phyloP scores from a whole-genome alignment of 352 stramenopile genomes.

The Pythium rishiriense region DNA sequence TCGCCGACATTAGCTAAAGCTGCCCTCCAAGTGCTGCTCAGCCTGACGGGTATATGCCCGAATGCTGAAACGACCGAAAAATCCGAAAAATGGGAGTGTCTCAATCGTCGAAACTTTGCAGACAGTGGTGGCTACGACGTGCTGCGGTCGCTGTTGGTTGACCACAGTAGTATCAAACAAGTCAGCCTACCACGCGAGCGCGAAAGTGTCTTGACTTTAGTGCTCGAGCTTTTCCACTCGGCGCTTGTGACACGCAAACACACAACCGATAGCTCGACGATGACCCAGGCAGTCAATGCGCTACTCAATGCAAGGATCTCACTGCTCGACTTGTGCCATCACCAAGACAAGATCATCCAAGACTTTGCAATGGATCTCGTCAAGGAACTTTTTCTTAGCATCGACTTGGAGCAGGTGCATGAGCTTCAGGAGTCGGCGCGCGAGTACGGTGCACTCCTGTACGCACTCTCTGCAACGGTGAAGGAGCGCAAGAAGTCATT shows the following conservation, averaged over 20 bases:
- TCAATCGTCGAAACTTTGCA: constrained; percentile 78
- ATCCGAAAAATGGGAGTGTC: constrained; percentile 66
- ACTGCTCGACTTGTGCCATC: constrained; percentile 71
- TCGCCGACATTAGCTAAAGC: constrained; percentile 54
- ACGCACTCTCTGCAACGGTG: constrained; percentile 56
- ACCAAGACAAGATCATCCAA: constrained; percentile 41
- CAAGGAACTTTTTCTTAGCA: constrained; percentile 71
- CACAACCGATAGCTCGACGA: constrained; percentile 56
- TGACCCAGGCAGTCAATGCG: constrained; percentile 56
- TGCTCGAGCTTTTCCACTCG: constrained; percentile 69
- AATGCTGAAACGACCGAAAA: constrained; percentile 57
- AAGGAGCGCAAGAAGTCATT: constrained; percentile 29
- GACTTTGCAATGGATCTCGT: constrained; percentile 65
- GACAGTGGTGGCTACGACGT: constrained; percentile 73
- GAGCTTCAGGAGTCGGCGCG: constrained; percentile 76
- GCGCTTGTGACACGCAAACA: constrained; percentile 54
- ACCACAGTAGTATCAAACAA: constrained; percentile 40
- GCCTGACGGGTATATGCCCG: constrained; percentile 59
- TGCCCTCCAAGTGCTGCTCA: constrained; percentile 62
- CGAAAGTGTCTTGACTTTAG: constrained; percentile 41
- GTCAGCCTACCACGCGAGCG: constrained; percentile 11
- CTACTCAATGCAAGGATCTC: constrained; percentile 70
- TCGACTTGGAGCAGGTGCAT: constrained; percentile 74
- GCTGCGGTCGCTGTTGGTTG: constrained; percentile 62
- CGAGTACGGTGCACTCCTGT: constrained; percentile 76